Evolutionary conservation across 768 basidiomycete species (phyloP), one percentile per base, ranked within the genome.

Genomic region (Macrolepiota fuliginosa): DNA sequence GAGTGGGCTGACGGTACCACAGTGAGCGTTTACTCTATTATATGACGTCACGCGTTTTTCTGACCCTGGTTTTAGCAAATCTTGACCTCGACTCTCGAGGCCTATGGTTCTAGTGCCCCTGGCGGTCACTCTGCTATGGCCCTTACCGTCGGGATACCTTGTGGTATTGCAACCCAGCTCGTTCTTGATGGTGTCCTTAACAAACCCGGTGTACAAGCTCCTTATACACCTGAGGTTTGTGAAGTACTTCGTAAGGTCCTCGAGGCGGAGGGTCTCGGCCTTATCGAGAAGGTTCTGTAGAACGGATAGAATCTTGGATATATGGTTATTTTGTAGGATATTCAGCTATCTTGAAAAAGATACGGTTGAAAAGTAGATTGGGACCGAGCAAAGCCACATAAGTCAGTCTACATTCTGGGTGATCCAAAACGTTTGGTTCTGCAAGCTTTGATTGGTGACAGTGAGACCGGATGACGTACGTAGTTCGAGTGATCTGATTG

Each of bases 121-220:
- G 70, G 74, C 64, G 94, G 93, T 1, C 82, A 90, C 69, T 92
- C 91, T 19, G 93, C 94, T 9, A 97, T 98, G 96, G 94, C 95
- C 56, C 75, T 83, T 35, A 89, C 90, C 25, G 96, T 98, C 53
- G 96, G 96, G 62, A 72, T 98, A 12, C 96, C 96, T 0, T 96
- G 94, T 70, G 96, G 96, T 64, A 91, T 98, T 68, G 96, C 97
- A 1, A 86, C 88, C 0, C 94, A 98, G 79, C 81, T 95, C 64
- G 85, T 99, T 25, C 79, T 99, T 51, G 94, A 98, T 68, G 95
- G 95, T 64, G 83, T 86, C 49, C 76, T 98, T 70, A 84, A 75
- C 64, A 84, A 79, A 39, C 85, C 90, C 13, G 96, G 96, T 68
- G 83, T 99, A 5, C 84, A 87, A 53, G 90, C 86, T 11, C 96